Conservation (phyloP, 2,329 filamentous ascomycete genomes). For the Diaporthe longicolla region DNA sequence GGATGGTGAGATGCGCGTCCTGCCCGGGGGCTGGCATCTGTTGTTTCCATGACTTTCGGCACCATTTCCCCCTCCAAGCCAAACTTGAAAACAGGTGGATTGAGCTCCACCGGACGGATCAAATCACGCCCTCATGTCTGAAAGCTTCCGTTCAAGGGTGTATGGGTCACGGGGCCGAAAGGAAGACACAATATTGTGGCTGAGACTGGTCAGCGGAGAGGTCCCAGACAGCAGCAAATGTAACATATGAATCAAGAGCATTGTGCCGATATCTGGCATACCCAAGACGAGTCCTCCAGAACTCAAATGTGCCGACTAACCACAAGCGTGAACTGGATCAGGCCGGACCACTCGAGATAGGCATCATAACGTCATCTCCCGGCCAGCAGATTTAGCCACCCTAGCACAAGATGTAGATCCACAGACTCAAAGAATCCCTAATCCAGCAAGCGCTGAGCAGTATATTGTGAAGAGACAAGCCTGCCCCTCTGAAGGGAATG, state of each 20-base stretch:
- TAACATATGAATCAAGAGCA: conserved; percentile 24
- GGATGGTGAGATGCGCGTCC: background rate
- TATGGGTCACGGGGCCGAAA: background rate
- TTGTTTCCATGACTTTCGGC: background rate
- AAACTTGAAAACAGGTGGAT: background rate
- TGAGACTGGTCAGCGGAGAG: background rate
- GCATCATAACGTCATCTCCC: background rate
- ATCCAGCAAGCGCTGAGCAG: conserved; percentile 15
- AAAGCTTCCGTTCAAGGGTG: background rate
- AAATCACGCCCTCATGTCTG: background rate
- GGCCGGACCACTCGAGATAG: background rate
- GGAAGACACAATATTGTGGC: background rate
- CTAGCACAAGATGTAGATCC: background rate
- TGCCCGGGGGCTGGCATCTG: background rate
- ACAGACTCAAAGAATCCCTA: background rate
- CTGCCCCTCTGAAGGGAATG: background rate
- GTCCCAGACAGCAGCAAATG: background rate
- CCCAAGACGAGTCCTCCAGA: background rate
- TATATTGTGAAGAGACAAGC: conserved; percentile 6
- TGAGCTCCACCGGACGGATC: background rate
- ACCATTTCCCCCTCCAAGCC: background rate
- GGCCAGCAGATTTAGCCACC: background rate
- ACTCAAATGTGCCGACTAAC: background rate
- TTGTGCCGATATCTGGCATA: background rate
- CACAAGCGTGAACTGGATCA: background rate